Conservation (phyloP, 495 filamentous ascomycete species). For the Stereocaulon alpinum region DNA sequence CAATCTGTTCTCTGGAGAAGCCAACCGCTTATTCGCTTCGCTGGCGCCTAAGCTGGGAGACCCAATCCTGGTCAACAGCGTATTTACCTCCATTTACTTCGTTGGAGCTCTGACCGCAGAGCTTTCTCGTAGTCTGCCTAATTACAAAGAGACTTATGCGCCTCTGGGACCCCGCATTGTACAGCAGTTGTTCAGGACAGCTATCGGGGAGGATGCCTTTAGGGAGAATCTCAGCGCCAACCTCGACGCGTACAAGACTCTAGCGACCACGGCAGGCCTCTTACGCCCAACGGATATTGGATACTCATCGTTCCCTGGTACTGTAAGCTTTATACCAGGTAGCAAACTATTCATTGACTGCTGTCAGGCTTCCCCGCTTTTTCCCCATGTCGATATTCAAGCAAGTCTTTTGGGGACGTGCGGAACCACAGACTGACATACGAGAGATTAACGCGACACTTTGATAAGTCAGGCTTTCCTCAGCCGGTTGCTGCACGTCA, state of each 20-base stretch:
- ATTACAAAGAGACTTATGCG: slow-evolving; percentile 9
- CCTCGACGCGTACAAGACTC: slow-evolving; percentile 13
- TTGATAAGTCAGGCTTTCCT: slow-evolving; percentile 11
- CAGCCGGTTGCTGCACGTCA: slow-evolving; percentile 1
- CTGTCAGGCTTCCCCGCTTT: slow-evolving; percentile 8
- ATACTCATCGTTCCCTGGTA: slow-evolving; percentile 9
- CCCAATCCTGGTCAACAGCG: slow-evolving; percentile 10
- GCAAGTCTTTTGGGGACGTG: slow-evolving; percentile 11
- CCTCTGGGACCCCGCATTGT: slow-evolving; percentile 7
- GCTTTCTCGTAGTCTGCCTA: slow-evolving; percentile 7
- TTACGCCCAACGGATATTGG: slow-evolving; percentile 13
- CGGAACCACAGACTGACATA: slow-evolving; percentile 3
- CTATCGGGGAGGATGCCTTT: slow-evolving; percentile 13
- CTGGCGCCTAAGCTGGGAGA: slow-evolving; percentile 10
- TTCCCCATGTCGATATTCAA: slow-evolving; percentile 5
- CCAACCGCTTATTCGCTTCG: slow-evolving; percentile 11
- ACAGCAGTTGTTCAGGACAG: slow-evolving; percentile 12
- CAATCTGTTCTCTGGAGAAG: slow-evolving; percentile 10
- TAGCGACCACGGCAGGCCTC: slow-evolving; percentile 10
- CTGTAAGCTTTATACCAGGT: too few relatives aligned
- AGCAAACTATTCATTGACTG: neutral
- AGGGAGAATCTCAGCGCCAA: slow-evolving; percentile 14
- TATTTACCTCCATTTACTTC: slow-evolving; percentile 15
- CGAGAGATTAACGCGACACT: slow-evolving; percentile 8
- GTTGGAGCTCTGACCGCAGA: slow-evolving; percentile 13